These are phyloP conservation scores for Fraxinus paxiana DNA, from an alignment of 305 asterid genomes.

Conservation along the genomic window DNA sequence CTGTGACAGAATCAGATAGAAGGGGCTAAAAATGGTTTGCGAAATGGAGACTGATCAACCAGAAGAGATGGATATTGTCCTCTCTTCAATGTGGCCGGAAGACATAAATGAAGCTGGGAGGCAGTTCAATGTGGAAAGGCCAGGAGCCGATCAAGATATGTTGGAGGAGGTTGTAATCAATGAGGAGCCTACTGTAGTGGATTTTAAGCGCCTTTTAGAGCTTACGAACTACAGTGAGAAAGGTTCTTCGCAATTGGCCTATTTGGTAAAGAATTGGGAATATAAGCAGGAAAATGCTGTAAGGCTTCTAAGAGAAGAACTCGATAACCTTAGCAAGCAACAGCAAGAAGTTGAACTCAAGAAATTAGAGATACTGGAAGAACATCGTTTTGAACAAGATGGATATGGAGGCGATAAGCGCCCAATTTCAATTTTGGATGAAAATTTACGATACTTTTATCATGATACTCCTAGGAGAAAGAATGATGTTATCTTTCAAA, in stretches of 20 bases:
- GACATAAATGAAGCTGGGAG: slow-evolving; percentile 77
- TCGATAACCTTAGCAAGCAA: slow-evolving; percentile 73
- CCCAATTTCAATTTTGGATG: slow-evolving; percentile 74
- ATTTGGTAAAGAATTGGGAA: slow-evolving; percentile 87
- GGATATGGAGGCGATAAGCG: slow-evolving; percentile 77
- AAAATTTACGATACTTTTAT: slow-evolving; percentile 49
- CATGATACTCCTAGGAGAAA: slow-evolving; percentile 54
- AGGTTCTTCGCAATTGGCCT: slow-evolving; percentile 74
- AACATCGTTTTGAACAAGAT: slow-evolving; percentile 71
- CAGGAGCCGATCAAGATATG: slow-evolving; percentile 76
- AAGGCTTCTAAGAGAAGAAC: slow-evolving; percentile 78
- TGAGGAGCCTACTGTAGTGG: slow-evolving; percentile 65
- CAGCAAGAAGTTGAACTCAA: slow-evolving; percentile 84
- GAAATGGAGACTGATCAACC: slow-evolving; percentile 60
- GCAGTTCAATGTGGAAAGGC: slow-evolving; percentile 73
- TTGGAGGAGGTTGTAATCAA: slow-evolving; percentile 65
- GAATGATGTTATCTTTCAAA: slow-evolving; percentile 39
- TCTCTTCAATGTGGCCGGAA: slow-evolving; percentile 96
- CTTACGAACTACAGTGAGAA: slow-evolving; percentile 72
- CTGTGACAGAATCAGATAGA: neutral
- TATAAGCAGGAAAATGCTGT: slow-evolving; percentile 69
- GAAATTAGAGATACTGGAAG: slow-evolving; percentile 81
- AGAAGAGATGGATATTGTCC: slow-evolving; percentile 75
- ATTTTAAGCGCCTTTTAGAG: slow-evolving; percentile 68
- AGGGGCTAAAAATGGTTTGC: slow-evolving; percentile 48